Base-by-base conservation (phyloP, 2,329 filamentous ascomycete species). In the Emergomyces orientalis region DNA sequence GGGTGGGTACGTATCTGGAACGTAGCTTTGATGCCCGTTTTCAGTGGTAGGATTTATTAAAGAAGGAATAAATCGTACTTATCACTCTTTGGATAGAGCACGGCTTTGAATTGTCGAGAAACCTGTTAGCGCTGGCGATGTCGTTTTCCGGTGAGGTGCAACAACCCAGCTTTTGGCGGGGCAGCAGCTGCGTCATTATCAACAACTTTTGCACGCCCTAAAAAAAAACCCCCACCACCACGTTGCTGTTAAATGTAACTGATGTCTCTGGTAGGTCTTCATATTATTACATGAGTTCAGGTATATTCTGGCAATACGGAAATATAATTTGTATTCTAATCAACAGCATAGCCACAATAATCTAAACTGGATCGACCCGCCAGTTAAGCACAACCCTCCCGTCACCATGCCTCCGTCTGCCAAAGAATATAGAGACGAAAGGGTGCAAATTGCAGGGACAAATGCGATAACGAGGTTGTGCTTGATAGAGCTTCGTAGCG, bases 141-240 rank as follows among this genome's bases (percentile, higher is more conserved):
- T 41, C 25, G 13, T 9, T 49, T 49, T 14, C 3, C 11, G 8
- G 19, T 13, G 55, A 30, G 34, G 0, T 43, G 27, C 32, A 25
- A 19, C 19, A 37, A 60, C 51, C 30, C 45, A 45, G 27, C n/a
- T 60, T 59, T 60, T 60, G 58, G 58, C 58, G 58, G 58, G 58
- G 58, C 58, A 60, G 14, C 59, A 60, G 22, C 45, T 60, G 59
- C 59, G 59, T 52, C 59, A 60, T 52, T 19, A n/a, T 41, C 32
- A 56, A 56, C 49, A n/a, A 19, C 27, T 14, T 41, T 41, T 41
- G 13, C 14, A 17, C 13, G 39, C 39, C 39, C n/a, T n/a, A n/a
- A 45, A n/a, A 45, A 45, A 5, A 45, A 45, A 8, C 37, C 37
- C 2, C 37, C 37, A 39, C 2, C 37, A 14, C 13, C 37, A 13